Base-by-base conservation (phyloP, 805 yeast species). In the Zygosaccharomyces pseudorouxii region DNA sequence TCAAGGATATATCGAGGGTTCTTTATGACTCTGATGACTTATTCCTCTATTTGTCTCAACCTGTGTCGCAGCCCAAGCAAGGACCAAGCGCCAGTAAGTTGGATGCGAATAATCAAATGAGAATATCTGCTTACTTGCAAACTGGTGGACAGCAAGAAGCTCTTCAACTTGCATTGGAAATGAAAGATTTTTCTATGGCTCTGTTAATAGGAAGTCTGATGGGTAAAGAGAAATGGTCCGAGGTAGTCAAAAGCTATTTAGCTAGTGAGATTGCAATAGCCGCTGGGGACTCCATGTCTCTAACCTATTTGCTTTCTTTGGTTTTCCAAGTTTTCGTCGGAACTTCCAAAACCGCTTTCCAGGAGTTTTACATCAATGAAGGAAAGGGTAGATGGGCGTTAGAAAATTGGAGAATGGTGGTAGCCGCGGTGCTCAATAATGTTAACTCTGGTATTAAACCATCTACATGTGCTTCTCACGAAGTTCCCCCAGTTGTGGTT, bases 111-210 rank as follows among this genome's bases (percentile, higher is more conserved):
- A 55, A 54, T 9, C 76, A 48, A 33, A 59, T 45, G 56, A 61
- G 37, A 51, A 72, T 51, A 57, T 66, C 57, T 53, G 64, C 54
- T 30, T 62, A 72, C 38, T 69, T 81, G 35, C 82, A 80, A 54
- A 65, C 70, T 4, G 97, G 97, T 1, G 74, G 82, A 48, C 77
- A 81, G 20, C 79, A 77, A 11, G 76, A 73, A 4, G 97, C 96
- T 0, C 66, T 89, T 42, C 71, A 75, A 20, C 69, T 73, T 47
- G 82, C 93, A 1, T 63, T 89, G 16, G 71, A 76, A 1, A 77
- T 79, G 46, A 77, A 80, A 8, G 86, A 87, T 55, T 90, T 87
- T 84, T 81, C 92, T 0, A 72, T 89, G 64, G 85, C 96, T 0
- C 67, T 92, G 47, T 63, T 89, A 27, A 70, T 90, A 43, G 82